A percentile compares a stretch with the other conserved stretches of the same genome.
phyloP scores from a whole-genome alignment of 2,329 filamentous ascomycete genomes.

The Venturia pyrina region DNA sequence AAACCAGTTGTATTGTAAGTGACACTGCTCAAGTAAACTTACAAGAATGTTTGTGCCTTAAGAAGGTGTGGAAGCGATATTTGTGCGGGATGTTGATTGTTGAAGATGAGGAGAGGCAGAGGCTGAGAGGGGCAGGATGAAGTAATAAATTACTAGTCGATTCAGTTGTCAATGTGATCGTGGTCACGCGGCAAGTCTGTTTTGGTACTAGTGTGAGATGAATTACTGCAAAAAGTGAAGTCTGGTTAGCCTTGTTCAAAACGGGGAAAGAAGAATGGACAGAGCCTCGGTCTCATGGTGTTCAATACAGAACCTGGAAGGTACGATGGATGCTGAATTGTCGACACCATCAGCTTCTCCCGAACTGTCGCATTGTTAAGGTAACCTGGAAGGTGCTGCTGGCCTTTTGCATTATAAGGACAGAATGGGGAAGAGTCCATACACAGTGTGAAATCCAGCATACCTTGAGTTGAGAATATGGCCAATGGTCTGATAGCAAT shows the following conservation, averaged over 20 bases:
- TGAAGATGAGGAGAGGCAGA: neutral
- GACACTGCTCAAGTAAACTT: neutral
- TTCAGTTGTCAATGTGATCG: neutral
- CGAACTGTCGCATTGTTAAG: neutral
- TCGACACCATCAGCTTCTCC: neutral
- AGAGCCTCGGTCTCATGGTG: neutral
- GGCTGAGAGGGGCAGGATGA: neutral
- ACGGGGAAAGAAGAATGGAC: neutral
- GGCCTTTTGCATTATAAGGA: neutral
- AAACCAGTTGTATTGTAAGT: neutral
- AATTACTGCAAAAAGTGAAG: constrained; percentile 3
- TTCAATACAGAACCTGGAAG: neutral
- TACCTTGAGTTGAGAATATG: neutral
- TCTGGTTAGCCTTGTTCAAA: neutral
- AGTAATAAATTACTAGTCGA: neutral
- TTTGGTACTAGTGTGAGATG: neutral
- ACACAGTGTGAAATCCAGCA: neutral
- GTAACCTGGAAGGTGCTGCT: neutral
- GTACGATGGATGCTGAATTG: neutral
- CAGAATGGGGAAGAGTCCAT: neutral
- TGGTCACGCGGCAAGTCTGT: neutral
- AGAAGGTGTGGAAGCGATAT: neutral
- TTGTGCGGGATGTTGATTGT: neutral
- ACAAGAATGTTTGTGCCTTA: neutral
- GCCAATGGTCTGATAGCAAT: neutral